Evolutionary conservation across 441 rosid species (phyloP).

Genomic region (Euphorbia schlechtendalii): DNA sequence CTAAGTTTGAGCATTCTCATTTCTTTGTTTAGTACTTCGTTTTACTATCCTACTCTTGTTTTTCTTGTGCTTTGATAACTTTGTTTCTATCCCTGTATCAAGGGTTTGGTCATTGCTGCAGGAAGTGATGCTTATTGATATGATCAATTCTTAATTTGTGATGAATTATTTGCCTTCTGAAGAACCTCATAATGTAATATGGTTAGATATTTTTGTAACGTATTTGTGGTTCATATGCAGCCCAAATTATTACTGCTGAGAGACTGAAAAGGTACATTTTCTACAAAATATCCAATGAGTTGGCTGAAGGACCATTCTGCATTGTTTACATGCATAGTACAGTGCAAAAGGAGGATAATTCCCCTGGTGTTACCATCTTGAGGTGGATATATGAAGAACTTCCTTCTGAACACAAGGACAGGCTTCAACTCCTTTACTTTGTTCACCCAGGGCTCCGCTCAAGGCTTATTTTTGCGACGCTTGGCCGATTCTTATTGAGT

Average conservation of each 20-base stretch:
- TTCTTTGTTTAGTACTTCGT: neutral
- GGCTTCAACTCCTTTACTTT: constrained; percentile 61
- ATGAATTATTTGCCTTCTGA: neutral
- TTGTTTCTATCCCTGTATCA: neutral
- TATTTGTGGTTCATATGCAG: constrained; percentile 25
- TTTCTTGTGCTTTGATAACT: neutral
- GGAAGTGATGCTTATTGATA: neutral
- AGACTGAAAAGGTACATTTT: constrained; percentile 49
- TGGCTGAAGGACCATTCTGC: constrained; percentile 57
- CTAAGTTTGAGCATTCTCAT: neutral
- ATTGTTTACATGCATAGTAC: constrained; percentile 61
- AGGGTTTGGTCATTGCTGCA: neutral
- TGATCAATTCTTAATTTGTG: neutral
- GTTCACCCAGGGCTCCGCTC: constrained; percentile 66
- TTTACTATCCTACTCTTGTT: neutral
- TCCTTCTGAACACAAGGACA: constrained; percentile 49
- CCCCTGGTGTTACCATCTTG: constrained; percentile 59
- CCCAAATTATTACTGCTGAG: constrained; percentile 46
- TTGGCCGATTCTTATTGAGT: constrained; percentile 63
- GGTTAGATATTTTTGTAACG: neutral
- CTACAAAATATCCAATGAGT: constrained; percentile 47
- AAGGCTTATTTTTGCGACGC: constrained; percentile 64
- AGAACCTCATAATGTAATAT: neutral
- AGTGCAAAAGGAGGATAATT: constrained; percentile 57
- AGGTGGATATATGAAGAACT: constrained; percentile 68